Conservation (phyloP, 2,329 filamentous ascomycete genomes). For the Aspergillus brunneoviolaceus region DNA sequence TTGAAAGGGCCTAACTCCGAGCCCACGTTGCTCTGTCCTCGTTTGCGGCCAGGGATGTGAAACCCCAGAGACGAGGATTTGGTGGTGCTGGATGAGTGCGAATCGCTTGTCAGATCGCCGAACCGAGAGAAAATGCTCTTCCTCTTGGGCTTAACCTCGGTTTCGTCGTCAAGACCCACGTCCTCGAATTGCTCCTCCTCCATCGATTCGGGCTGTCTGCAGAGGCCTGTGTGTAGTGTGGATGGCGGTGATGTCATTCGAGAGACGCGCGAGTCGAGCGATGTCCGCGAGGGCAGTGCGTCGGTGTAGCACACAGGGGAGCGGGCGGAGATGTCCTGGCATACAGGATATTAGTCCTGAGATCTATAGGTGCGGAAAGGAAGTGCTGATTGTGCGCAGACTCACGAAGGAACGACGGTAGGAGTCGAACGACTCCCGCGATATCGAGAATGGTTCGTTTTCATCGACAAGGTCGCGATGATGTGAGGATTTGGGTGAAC, state of each 20-base stretch:
- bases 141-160: constrained; percentile 63
- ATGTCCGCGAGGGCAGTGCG: constrained; percentile 65
- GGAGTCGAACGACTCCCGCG: constrained; percentile 93
- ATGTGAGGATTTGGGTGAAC: constrained; percentile 53
- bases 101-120: constrained; percentile 55
- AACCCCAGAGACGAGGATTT: constrained; percentile 57
- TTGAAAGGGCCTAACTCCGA: constrained; percentile 69
- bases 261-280: constrained; percentile 72
- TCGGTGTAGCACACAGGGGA: constrained; percentile 69
- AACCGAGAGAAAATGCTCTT: constrained; percentile 76
- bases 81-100: constrained; percentile 38
- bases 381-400: constrained; percentile 21
- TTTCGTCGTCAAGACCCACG: constrained; percentile 78
- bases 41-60: constrained; percentile 69
- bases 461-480: constrained; percentile 69
- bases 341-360: constrained; percentile 13
- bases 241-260: constrained; percentile 64
- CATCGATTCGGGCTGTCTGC: constrained; percentile 57
- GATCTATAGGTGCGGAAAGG: background rate
- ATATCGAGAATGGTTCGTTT: constrained; percentile 92
- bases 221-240: constrained; percentile 57
- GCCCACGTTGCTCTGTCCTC: constrained; percentile 68
- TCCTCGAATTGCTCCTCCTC: constrained; percentile 86
- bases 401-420: constrained; percentile 92
- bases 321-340: constrained; percentile 82